Percentiles rank a stretch among this genome's conserved stretches.
These are phyloP conservation scores for Candida incommunis DNA, from an alignment of 805 yeast species.

Conservation along the genomic window DNA sequence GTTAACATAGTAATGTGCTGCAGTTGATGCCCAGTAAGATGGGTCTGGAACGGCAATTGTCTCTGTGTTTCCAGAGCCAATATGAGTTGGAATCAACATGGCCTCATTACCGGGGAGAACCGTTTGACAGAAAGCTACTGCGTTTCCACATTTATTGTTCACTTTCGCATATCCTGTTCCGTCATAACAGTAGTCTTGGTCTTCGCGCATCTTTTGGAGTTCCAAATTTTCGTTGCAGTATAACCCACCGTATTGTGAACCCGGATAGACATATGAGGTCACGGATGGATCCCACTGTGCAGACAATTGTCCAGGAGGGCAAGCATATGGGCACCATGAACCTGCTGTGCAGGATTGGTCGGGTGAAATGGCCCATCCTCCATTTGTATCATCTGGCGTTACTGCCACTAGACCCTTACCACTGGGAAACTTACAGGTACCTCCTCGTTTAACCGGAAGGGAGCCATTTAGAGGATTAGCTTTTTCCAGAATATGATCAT, in stretches of 20 bases:
- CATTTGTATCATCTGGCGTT: constrained; percentile 41
- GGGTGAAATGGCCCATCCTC: constrained; percentile 79
- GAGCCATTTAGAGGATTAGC: background rate
- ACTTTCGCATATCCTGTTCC: constrained; percentile 68
- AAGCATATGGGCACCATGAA: constrained; percentile 82
- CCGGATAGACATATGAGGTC: constrained; percentile 62
- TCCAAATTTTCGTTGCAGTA: constrained; percentile 62
- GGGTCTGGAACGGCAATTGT: constrained; percentile 67
- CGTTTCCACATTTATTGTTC: constrained; percentile 36
- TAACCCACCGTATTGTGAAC: constrained; percentile 72
- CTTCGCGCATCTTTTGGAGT: constrained; percentile 43
- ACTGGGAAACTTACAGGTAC: constrained; percentile 50
- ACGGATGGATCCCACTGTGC: constrained; percentile 78
- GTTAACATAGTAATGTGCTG: constrained; percentile 76
- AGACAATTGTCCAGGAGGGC: constrained; percentile 77
- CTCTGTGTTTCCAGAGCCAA: constrained; percentile 32
- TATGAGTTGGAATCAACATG: constrained; percentile 76
- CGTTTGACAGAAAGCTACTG: constrained; percentile 82
- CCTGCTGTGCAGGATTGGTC: constrained; percentile 65
- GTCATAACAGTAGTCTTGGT: constrained; percentile 51
- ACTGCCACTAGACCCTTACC: constrained; percentile 57
- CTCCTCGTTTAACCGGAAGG: constrained; percentile 8
- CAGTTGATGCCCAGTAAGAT: constrained; percentile 72
- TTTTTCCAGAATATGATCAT: too few species aligned
- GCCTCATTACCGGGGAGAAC: constrained; percentile 91